These are phyloP conservation scores for Aureobasidium namibiae DNA, from an alignment of 2,329 filamentous ascomycete species.

Conservation along the genomic window DNA sequence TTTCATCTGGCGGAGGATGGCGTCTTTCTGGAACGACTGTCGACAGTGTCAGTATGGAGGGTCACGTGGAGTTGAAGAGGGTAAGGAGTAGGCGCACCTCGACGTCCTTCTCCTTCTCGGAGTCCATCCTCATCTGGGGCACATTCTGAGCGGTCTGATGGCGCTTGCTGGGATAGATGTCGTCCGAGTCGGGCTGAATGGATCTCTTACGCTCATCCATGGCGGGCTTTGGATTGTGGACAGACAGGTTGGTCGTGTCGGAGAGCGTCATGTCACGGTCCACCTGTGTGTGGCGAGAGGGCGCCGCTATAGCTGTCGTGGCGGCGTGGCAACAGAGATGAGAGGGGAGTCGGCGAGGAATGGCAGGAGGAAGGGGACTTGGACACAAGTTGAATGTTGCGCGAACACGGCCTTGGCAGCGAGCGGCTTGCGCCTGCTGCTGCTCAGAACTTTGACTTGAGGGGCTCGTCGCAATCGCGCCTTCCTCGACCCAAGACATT, in stretches of 20 bases:
- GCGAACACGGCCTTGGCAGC: not conserved
- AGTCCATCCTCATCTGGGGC: conserved; percentile 50
- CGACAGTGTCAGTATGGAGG: conserved; percentile 16
- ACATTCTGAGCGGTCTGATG: conserved; percentile 74
- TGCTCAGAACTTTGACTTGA: not conserved
- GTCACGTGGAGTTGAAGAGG: conserved; percentile 15
- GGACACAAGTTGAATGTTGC: not conserved
- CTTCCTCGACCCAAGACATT: not conserved
- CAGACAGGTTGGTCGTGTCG: conserved; percentile 63
- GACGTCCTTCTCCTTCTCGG: conserved; percentile 63
- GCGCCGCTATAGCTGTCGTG: conserved; percentile 3
- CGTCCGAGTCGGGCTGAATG: conserved; percentile 69
- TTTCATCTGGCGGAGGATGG: conserved; percentile 93
- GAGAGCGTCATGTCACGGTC: conserved; percentile 64
- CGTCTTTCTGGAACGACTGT: conserved; percentile 89
- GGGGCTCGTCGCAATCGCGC: too few species aligned
- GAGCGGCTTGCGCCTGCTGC: not conserved
- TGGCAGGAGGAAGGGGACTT: not conserved
- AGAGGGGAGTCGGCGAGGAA: not conserved
- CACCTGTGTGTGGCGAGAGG: conserved; percentile 21
- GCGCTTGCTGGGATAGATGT: conserved; percentile 81
- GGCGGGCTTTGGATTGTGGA: conserved; percentile 78
- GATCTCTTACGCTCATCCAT: conserved; percentile 99
- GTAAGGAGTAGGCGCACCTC: conserved; percentile 51
- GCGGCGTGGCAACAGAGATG: not conserved